Base-by-base conservation (phyloP, 2,329 filamentous ascomycete species). In the Didymella pinodella region DNA sequence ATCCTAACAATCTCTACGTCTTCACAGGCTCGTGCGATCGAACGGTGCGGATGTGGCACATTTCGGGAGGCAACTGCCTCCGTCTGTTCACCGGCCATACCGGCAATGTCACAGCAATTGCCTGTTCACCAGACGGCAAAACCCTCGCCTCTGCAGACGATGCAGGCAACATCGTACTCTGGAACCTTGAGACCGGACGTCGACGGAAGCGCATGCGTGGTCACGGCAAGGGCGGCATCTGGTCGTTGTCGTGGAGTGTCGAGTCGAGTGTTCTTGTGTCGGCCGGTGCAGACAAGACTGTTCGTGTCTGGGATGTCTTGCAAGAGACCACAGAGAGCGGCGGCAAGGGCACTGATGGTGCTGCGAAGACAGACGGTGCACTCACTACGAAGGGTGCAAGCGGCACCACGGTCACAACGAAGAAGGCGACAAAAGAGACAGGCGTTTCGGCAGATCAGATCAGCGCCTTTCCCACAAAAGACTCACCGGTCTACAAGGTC, bases 11-110 rank as follows among this genome's bases (percentile, higher is more conserved):
- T 18, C 87, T 90, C 6, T 99, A 98, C 69, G 82, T 97, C 44
- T 97, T 99, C 77, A 97, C 95, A 0, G 93, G 91, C 3, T 96
- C 92, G 12, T 91, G 91, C 65, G 93, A 99, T 77, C 94, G 94
- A 77, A 95, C 93, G 0, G 91, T 98, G 32, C 89, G 95, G 29
- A 98, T 99, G 94, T 99, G 95, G 95, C 89, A 93, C 10, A 86
- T 97, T n/a, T 85, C 88, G 11, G 94, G 90, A 8, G 95, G 95
- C 28, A 88, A 89, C 62, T 92, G 93, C 34, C 91, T 97, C 5
- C 90, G 95, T 26, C 87, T 98, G 70, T 97, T 98, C 74, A 93
- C 91, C 0, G 95, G 95, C 1, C 95, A 99, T 73, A 90, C 88
- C 0, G 92, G 95, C 48, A 92, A 92, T 71, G 88, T 98, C 73